Evolutionary conservation across 2,329 filamentous ascomycete species (phyloP).

Genomic region (Magnaporthiopsis incrustans): DNA sequence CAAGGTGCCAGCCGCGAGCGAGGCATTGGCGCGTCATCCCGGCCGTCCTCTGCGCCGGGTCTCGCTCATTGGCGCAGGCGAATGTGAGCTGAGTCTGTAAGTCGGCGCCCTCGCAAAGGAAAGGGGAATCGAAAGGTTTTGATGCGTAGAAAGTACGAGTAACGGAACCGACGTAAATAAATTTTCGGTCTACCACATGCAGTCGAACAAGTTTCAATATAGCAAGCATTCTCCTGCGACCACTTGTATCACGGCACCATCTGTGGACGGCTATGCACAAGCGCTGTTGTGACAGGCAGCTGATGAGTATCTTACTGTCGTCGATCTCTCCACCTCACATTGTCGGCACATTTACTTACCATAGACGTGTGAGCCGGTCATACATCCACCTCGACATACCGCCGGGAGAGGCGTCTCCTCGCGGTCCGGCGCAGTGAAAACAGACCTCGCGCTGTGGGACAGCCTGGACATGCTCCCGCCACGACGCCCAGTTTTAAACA

Average conservation of each 20-base stretch:
- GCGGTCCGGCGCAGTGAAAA: background rate
- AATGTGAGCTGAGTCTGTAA: background rate
- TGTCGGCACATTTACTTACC: background rate
- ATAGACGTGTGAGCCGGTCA: background rate
- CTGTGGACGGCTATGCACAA: background rate
- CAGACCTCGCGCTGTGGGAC: background rate
- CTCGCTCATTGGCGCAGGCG: background rate
- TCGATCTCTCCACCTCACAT: background rate
- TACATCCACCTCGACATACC: background rate
- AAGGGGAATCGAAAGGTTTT: too few relatives aligned
- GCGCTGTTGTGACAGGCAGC: background rate
- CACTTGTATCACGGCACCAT: too few relatives aligned
- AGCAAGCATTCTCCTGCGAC: too few relatives aligned
- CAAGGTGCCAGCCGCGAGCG: background rate
- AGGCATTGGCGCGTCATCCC: background rate
- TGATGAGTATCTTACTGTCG: background rate
- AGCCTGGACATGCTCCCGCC: background rate
- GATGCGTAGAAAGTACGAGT: too few relatives aligned
- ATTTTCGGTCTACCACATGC: too few relatives aligned
- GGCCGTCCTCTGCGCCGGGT: background rate
- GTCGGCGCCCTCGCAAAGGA: too few relatives aligned
- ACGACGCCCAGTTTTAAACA: background rate
- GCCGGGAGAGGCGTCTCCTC: too few relatives aligned
- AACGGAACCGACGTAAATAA: too few relatives aligned
- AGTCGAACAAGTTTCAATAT: too few relatives aligned